A percentile compares a stretch with the other conserved stretches of the same genome.
These are phyloP conservation scores for Macaranga tanarius DNA, from an alignment of 441 rosid species.

Conservation along the genomic window DNA sequence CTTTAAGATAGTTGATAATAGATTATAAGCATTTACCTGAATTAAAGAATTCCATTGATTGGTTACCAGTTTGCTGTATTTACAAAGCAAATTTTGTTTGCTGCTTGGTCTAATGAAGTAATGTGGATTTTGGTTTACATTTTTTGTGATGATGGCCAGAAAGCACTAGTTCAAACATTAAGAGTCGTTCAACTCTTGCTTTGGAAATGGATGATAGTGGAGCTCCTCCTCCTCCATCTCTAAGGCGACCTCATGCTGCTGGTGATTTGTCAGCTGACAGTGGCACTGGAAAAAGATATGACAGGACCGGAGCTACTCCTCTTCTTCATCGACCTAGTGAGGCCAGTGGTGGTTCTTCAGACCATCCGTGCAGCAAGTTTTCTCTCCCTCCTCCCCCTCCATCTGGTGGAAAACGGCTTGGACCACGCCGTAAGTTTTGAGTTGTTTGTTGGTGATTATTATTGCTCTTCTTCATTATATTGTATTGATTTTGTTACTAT, in stretches of 20 bases:
- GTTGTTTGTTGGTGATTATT: background rate
- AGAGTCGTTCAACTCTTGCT: conserved; percentile 19
- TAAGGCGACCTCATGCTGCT: conserved; percentile 9
- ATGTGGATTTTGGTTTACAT: conserved; percentile 21
- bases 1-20: background rate
- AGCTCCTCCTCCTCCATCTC: conserved; percentile 4
- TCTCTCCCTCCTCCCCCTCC: conserved; percentile 91
- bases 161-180: conserved; percentile 37
- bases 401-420: conserved; percentile 52
- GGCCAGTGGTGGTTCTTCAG: conserved; percentile 12
- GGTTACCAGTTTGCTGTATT: background rate
- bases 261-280: conserved; percentile 1
- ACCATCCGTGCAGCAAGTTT: conserved; percentile 60
- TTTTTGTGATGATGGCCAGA: conserved; percentile 37
- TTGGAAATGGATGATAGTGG: background rate
- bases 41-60: background rate
- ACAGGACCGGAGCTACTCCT: conserved; percentile 22
- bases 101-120: conserved; percentile 7
- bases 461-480: background rate
- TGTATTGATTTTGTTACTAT: background rate
- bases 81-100: background rate
- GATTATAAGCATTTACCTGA: background rate
- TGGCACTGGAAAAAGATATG: background rate
- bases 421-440: conserved; percentile 77
- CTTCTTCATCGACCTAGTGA: conserved; percentile 20